These are phyloP conservation scores for Suillus lakei DNA, from an alignment of 768 basidiomycete genomes.

Conservation along the genomic window DNA sequence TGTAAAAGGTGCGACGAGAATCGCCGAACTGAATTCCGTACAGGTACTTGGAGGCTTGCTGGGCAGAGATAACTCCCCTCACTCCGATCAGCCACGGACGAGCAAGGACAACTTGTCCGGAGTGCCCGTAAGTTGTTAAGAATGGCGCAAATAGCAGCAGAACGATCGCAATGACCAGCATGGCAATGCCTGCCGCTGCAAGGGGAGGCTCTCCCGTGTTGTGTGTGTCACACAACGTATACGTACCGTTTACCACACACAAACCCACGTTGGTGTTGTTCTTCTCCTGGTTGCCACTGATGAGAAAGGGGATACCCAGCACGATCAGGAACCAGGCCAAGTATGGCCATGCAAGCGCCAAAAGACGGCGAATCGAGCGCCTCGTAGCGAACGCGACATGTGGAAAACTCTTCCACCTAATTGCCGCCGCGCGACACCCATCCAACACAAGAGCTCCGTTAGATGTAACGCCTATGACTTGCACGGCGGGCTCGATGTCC, in stretches of 20 bases:
- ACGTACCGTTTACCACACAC: no score
- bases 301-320: background rate
- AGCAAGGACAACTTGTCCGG: conserved; percentile 18
- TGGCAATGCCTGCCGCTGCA: background rate
- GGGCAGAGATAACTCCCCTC: conserved; percentile 25
- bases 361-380: conserved; percentile 11
- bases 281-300: background rate
- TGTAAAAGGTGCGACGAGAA: conserved; percentile 16
- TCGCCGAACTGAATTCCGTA: conserved; percentile 19
- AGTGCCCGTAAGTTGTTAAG: conserved; percentile 18
- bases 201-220: no score
- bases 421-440: conserved; percentile 25
- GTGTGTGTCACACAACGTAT: no score
- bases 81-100: conserved; percentile 28
- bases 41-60: conserved; percentile 18
- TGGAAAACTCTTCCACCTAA: conserved; percentile 30
- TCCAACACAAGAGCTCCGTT: conserved; percentile 21
- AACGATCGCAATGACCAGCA: conserved; percentile 2
- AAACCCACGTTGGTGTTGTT: no score
- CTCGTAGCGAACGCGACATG: conserved; percentile 17
- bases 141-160: conserved; percentile 19
- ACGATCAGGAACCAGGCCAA: conserved; percentile 12
- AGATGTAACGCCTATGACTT: conserved; percentile 22
- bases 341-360: conserved; percentile 14
- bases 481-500: conserved; percentile 22